Evolutionary conservation across 2,329 filamentous ascomycete species (phyloP), one percentile per base, ranked within the genome.

Genomic region (Diaporthe nobilis): DNA sequence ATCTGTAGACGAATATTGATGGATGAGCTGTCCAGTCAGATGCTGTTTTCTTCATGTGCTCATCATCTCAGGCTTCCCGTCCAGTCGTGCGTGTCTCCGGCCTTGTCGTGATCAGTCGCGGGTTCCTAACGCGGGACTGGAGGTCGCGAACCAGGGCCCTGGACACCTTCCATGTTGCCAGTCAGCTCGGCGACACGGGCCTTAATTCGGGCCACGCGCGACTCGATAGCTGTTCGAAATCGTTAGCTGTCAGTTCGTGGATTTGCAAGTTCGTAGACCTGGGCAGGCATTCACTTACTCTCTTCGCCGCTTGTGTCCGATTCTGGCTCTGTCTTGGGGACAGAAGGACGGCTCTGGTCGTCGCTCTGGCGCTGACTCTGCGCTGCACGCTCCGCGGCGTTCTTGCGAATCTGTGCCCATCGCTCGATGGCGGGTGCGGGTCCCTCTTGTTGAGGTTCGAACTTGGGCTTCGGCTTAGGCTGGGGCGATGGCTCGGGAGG

Each of bases 321-420:
- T 17, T 57, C 31, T 39, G 61, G 72, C 67, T 71, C 70, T 28
- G 70, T 44, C 53, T 63, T 73, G 34, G 34, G 15, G 53, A 71
- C 70, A 37, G 73, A 51, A 39, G 68, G 68, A 20, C 88, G 88
- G 78, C 86, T 87, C 78, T 92, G 90, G 80, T 94, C 92, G 79
- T 95, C 93, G 72, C 90, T 92, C 58, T 91, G 87, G 77, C 92
- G 89, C 72, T 88, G 89, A 8, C 37, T 60, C 49, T 73, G 61
- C 51, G 71, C 71, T 9, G 91, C 94, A 76, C 95, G 91, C 77
- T 97, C 94, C 4, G 95, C 95, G 15, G 97, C 97, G 81, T 98
- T 98, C 88, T 96, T 96, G 79, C 96, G 92, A 79, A 98, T 98
- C 84, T 98, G 95, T 0, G 96, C 96, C 97, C 97, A 99, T 73